Percentiles rank a stretch among this genome's conserved stretches.
These are phyloP conservation scores for Polygonum maritimum DNA, from an alignment of 148 eudicot genomes.

Conservation along the genomic window DNA sequence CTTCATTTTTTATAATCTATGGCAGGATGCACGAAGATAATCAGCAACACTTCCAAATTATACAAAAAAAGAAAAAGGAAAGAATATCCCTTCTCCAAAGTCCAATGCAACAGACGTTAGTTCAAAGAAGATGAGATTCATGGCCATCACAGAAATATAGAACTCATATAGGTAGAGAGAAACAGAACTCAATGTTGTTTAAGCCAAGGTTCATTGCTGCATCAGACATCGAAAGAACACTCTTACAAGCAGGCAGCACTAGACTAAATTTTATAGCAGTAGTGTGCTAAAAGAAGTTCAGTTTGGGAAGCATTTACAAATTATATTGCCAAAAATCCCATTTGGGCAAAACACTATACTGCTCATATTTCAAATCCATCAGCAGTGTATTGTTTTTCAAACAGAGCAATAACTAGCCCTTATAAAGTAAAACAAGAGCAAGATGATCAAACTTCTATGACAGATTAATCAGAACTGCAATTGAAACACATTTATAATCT, in stretches of 20 bases:
- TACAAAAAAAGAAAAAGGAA: not conserved
- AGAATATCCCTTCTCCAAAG: not conserved
- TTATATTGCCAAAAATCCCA: not conserved
- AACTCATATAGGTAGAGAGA: not conserved
- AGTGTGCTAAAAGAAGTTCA: not conserved
- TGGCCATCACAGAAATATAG: not conserved
- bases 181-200: not conserved
- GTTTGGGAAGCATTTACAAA: not conserved
- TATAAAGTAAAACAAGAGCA: not conserved
- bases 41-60: not conserved
- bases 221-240: not conserved
- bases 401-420: not conserved
- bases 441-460: not conserved
- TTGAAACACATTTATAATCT: not conserved
- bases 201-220: not conserved
- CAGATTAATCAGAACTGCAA: not conserved
- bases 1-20: slow-evolving; percentile 36
- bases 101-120: not conserved
- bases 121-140: not conserved
- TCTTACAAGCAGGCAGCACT: not conserved
- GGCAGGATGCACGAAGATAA: slow-evolving; percentile 6
- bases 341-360: not conserved
- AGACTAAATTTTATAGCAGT: not conserved
- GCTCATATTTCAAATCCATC: not conserved
- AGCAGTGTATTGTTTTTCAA: not conserved